phyloP scores from a whole-genome alignment of 345 rosid species.

The Euphorbia pulcherrima region DNA sequence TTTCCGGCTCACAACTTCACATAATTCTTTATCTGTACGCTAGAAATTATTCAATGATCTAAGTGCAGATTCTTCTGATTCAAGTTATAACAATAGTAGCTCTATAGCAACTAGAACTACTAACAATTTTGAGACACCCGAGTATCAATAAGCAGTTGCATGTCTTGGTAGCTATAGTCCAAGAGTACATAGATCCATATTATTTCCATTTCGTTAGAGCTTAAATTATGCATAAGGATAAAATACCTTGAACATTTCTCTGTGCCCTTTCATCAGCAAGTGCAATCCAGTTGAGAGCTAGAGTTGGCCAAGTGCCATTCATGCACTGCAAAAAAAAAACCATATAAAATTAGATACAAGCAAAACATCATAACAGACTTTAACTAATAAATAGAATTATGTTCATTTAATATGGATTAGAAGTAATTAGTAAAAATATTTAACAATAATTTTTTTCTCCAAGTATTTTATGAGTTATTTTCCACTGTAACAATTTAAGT shows the following conservation, averaged over 20 bases:
- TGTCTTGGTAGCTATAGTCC: background rate
- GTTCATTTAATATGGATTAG: background rate
- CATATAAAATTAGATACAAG: background rate
- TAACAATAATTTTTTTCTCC: too few relatives aligned
- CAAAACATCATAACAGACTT: background rate
- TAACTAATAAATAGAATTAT: background rate
- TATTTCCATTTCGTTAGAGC: background rate
- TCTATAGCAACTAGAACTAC: background rate
- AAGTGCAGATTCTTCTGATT: background rate
- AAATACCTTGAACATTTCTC: background rate
- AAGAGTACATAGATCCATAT: background rate
- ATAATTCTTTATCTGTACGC: background rate
- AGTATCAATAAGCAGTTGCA: background rate
- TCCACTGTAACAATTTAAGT: too few relatives aligned
- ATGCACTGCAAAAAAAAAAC: constrained; percentile 1
- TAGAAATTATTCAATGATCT: background rate
- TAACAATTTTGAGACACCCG: background rate
- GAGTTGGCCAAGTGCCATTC: background rate
- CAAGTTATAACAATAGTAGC: background rate
- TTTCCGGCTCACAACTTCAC: background rate
- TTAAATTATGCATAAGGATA: background rate
- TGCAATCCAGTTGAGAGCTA: background rate
- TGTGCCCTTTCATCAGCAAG: background rate
- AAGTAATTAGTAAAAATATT: too few relatives aligned
- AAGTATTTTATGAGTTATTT: too few relatives aligned